Conservation (phyloP, 2,329 filamentous ascomycete genomes). For the Fusarium sp. region DNA sequence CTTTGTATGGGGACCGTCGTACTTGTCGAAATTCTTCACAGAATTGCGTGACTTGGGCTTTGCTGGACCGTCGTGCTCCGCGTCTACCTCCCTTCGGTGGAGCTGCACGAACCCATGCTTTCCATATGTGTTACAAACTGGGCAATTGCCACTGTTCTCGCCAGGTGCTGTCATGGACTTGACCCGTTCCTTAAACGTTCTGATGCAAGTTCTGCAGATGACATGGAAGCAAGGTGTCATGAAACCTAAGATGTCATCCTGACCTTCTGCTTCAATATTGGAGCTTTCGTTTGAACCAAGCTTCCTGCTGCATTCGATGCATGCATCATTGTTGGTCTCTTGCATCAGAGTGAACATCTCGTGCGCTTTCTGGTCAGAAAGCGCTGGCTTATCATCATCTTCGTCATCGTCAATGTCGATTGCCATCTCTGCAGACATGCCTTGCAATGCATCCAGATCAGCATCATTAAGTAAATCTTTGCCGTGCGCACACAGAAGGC, state of each 20-base stretch:
- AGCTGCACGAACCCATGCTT: slow-evolving; percentile 76
- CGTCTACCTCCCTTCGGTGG: slow-evolving; percentile 69
- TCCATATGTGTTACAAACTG: slow-evolving; percentile 75
- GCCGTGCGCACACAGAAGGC: slow-evolving; percentile 94
- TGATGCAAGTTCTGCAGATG: slow-evolving; percentile 81
- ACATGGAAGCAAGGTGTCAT: slow-evolving; percentile 92
- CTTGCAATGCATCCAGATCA: slow-evolving; percentile 83
- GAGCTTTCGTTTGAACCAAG: slow-evolving; percentile 69
- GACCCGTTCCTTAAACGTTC: slow-evolving; percentile 68
- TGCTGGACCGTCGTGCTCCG: slow-evolving; percentile 67
- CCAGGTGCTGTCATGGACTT: slow-evolving; percentile 55
- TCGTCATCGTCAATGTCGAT: slow-evolving; percentile 91
- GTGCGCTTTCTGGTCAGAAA: slow-evolving; percentile 81
- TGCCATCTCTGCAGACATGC: slow-evolving; percentile 84
- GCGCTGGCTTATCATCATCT: slow-evolving; percentile 67
- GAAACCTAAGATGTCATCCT: slow-evolving; percentile 77
- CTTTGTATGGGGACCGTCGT: slow-evolving; percentile 91
- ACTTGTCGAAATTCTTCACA: slow-evolving; percentile 74
- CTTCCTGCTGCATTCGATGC: slow-evolving; percentile 76
- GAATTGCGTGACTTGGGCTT: slow-evolving; percentile 51
- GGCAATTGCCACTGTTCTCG: slow-evolving; percentile 68
- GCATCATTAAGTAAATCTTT: slow-evolving; percentile 88
- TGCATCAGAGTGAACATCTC: slow-evolving; percentile 87
- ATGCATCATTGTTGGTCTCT: slow-evolving; percentile 82
- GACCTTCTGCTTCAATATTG: slow-evolving; percentile 69